These are phyloP conservation scores for Cladosporium velox DNA, from an alignment of 2,329 filamentous ascomycete species.

Conservation along the genomic window DNA sequence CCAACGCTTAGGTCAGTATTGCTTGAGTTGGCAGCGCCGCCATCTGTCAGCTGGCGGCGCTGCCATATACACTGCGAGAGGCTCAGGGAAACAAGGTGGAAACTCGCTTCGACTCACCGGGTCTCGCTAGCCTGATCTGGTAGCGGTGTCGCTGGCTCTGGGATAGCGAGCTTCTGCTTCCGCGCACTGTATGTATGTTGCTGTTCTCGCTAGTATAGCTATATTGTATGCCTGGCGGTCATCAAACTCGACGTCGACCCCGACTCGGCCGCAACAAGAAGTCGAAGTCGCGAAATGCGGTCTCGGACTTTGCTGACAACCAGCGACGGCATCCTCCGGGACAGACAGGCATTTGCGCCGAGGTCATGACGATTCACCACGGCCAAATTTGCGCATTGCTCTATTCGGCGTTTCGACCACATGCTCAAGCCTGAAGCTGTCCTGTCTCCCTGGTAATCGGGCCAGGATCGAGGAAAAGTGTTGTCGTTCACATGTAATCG, in stretches of 20 bases:
- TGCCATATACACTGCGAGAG: constrained; percentile 1
- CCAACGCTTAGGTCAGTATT: constrained; percentile 1
- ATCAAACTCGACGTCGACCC: not conserved
- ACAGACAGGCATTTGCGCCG: not conserved
- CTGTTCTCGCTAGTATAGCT: not conserved
- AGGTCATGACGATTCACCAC: not conserved
- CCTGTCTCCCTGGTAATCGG: not conserved
- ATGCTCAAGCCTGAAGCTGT: not conserved
- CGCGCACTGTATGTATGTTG: not conserved
- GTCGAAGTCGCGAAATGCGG: not conserved
- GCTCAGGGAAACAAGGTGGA: not conserved
- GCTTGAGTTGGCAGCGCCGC: constrained; percentile 1
- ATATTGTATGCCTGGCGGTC: not conserved
- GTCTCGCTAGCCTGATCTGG: not conserved
- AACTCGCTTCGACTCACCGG: constrained; percentile 11
- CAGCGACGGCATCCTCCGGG: not conserved
- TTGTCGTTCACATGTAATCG: not conserved
- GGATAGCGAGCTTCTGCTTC: not conserved
- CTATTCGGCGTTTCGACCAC: not conserved
- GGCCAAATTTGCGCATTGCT: not conserved
- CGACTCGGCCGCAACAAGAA: not conserved
- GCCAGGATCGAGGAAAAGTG: not conserved
- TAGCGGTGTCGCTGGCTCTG: not conserved
- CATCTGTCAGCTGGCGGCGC: not conserved
- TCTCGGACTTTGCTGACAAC: not conserved